Evolutionary conservation across 2,329 filamentous ascomycete species (phyloP), one percentile per base, ranked within the genome.

Genomic region (Clathrospora elynae): DNA sequence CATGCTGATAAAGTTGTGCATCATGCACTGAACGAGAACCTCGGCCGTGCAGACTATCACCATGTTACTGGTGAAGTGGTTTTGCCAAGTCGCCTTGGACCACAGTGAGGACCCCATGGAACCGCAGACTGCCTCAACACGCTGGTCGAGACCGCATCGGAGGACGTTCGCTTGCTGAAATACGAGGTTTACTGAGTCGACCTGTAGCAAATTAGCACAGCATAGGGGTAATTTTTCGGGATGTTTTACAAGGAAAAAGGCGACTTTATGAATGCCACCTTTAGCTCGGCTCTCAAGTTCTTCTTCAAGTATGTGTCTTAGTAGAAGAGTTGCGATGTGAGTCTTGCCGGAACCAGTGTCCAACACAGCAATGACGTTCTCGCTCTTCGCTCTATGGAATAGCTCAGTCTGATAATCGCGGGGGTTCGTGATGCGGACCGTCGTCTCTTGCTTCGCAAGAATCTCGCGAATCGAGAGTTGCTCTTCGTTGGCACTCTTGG

Each of bases 321-420:
- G 78, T 4, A 99, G 77, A 2, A 97, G 78, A 1, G 89, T 90
- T 0, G 93, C 91, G 57, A 99, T 96, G n/a, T 96, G 76, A 0
- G 93, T 99, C 72, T 99, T 99, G 2, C 93, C 93, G 3, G 90
- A 90, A 9, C 93, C 90, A n/a, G 92, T 96, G 61, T 95, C 90
- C 1, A 97, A 78, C 1, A 99, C 93, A 1, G 93, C 91, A 55
- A 99, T 95, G 6, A 86, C 87, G 63, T 99, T 99, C 55, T 85
- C 81, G 36, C 80, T 64, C 63, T 93, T 96, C 3, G 93, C 92
- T 51, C 82, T 82, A 67, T 96, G 89, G 61, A 93, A 97, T 0
- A 99, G 78, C 64, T 97, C 92, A 9, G 88, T 75, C 67, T 99
- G 93, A 62, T 97, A 99, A 60, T 96, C 90, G 34, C 92, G 80